Evolutionary conservation across 2,329 filamentous ascomycete species (phyloP), one percentile per base, ranked within the genome.

Genomic region (Ophiostoma tasmaniense): DNA sequence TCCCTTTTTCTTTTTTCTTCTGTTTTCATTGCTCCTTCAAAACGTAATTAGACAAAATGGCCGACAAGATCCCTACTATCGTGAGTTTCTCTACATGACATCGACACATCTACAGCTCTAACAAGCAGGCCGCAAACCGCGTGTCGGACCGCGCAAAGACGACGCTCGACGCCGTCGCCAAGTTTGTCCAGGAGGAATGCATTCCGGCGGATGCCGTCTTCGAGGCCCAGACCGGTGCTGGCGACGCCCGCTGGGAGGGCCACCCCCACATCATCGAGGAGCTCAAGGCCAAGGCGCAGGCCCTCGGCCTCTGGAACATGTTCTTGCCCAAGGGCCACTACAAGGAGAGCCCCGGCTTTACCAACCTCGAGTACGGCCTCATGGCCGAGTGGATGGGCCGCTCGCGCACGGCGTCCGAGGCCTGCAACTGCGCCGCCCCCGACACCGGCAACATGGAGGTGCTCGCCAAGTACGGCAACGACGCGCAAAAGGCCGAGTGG

Each of bases 391-490:
- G 92, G 81, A 83, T 98, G 74, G 95, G 95, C 73, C 94, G 92
- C 82, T 96, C 91, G 73, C 84, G 86, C 76, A 83, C 88, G 72
- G 95, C 93, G 13, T 92, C 90, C 8, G 92, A 95, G 82, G 92
- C 93, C 33, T 91, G 89, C 78, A 97, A 97, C 80, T 96, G 93
- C 80, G 85, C 93, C 45, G 93, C 93, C 3, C 93, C 93, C 2
- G 93, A 97, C 78, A 97, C 93, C 3, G 93, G 93, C 66, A 97
- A 97, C 80, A 97, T 97, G 93, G 93, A 97, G 78, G 93, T 97
- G 25, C 78, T 97, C 73, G 93, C 93, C 76, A 95, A 94, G 81
- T 97, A 97, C 77, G 93, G 92, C 73, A 93, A 89, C 74, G 91
- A 92, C 10, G 87, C 85, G 64, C 92, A 97, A 81, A 96, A 97